Conservation (phyloP, 495 filamentous ascomycete genomes). For the Podospora appendiculata region DNA sequence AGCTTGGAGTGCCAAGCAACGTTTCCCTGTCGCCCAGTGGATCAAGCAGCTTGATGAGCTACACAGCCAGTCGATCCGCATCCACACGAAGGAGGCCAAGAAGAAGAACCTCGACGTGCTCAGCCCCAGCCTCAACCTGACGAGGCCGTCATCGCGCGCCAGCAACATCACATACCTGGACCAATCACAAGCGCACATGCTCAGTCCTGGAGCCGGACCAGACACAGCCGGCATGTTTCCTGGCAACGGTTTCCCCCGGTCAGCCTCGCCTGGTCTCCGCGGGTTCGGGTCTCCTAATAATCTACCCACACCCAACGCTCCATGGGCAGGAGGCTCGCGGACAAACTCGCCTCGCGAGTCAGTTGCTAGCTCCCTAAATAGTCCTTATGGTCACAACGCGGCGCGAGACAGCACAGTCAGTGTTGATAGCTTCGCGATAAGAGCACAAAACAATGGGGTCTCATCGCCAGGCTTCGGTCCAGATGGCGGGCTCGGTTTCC, state of each 20-base stretch:
- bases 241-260: constrained; percentile 2
- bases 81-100: constrained; percentile 28
- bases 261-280: constrained; percentile 2
- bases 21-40: constrained; percentile 69
- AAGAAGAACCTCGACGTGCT: constrained; percentile 24
- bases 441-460: constrained; percentile 31
- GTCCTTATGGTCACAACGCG: constrained; percentile 12
- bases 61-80: constrained; percentile 42
- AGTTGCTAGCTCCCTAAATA: constrained; percentile 13
- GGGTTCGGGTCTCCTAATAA: constrained; percentile 13
- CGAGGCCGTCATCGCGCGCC: constrained; percentile 18
- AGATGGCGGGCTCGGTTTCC: constrained; percentile 17
- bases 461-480: constrained; percentile 21
- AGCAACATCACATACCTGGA: constrained; percentile 10
- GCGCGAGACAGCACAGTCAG: constrained; percentile 25
- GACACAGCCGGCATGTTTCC: constrained; percentile 9
- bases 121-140: constrained; percentile 5
- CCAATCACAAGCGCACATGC: neutral
- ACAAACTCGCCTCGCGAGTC: constrained; percentile 18
- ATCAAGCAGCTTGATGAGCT: constrained; percentile 55
- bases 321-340: constrained; percentile 13
- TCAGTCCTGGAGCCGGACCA: constrained; percentile 12
- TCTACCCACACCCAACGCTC: constrained; percentile 12
- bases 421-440: constrained; percentile 31
- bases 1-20: constrained; percentile 66